Evolutionary conservation across 805 yeast species (phyloP), one percentile per base, ranked within the genome.

Genomic region (Candida taoyuanica): DNA sequence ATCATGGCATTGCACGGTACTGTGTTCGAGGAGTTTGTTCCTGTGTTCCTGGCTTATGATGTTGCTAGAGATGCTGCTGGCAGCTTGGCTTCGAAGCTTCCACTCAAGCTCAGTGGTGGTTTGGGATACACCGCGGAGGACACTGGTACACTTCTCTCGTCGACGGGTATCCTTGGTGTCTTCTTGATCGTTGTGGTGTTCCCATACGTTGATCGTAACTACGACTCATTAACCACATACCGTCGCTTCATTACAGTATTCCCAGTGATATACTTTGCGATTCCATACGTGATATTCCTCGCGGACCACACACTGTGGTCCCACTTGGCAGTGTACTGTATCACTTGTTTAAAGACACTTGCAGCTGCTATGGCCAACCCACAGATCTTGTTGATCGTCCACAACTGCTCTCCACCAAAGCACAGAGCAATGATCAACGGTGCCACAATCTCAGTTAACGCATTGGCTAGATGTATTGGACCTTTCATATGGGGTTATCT

Each of bases 351-450:
- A 17, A 59, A 63, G 43, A 62, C 74, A 3, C 46, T 73, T 7
- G 65, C 70, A 7, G 59, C 61, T 11, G 62, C 81, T 1, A 58
- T 74, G 42, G 64, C 75, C 9, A 71, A 68, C 43, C 82, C 85
- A 6, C 74, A 71, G 41, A 59, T 76, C 18, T 55, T 74, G 44
- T 60, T 78, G 17, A 60, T 79, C 38, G 66, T 76, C 25, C 82
- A 76, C 54, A 64, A 78, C 34, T 70, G 74, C 6, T 68, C 81
- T 2, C 70, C 70, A 11, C 66, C 75, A 17, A 63, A 70, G 43
- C 71, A 76, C 45, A 64, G 81, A 34, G 82, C 81, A 2, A 68
- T 74, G 48, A 68, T 79, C 39, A 79, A 79, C 51, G 79, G 81
- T 12, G 66, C 75, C 14, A 65, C 78, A 3, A 67, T 77, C 54